phyloP scores from a whole-genome alignment of 805 yeast genomes.

The Alloascoidea africana region DNA sequence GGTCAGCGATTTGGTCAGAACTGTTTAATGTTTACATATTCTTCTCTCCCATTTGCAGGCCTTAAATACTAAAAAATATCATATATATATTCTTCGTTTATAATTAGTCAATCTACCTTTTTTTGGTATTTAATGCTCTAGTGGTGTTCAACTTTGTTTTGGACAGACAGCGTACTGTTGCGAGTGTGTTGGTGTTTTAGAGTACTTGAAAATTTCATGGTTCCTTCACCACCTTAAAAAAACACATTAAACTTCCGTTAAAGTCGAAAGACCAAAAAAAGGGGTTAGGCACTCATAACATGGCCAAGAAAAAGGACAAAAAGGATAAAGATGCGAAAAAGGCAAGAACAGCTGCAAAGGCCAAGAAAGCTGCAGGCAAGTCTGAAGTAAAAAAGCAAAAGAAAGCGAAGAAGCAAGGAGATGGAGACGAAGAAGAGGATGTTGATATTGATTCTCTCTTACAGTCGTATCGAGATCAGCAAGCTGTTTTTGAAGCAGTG shows the following conservation, averaged over 20 bases:
- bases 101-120: too few relatives aligned
- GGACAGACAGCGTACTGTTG: too few relatives aligned
- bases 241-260: not conserved
- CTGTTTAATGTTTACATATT: too few relatives aligned
- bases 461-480: conserved; percentile 65
- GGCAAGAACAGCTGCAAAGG: conserved; percentile 75
- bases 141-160: too few relatives aligned
- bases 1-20: conserved; percentile 13
- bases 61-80: too few relatives aligned
- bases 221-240: too few relatives aligned
- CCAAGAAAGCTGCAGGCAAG: conserved; percentile 58
- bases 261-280: not conserved
- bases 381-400: conserved; percentile 65
- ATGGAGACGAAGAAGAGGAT: conserved; percentile 69
- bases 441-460: conserved; percentile 75
- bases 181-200: not conserved
- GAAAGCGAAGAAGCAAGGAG: conserved; percentile 57
- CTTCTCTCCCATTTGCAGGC: too few relatives aligned
- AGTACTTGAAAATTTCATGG: not conserved
- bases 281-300: conserved; percentile 13
- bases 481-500: conserved; percentile 62
- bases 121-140: too few relatives aligned
- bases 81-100: too few relatives aligned
- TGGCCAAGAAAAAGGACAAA: conserved; percentile 79
- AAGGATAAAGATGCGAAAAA: conserved; percentile 85